Base-by-base conservation (phyloP, 1,139 yeast genomes). In the Taphrina confusa region DNA sequence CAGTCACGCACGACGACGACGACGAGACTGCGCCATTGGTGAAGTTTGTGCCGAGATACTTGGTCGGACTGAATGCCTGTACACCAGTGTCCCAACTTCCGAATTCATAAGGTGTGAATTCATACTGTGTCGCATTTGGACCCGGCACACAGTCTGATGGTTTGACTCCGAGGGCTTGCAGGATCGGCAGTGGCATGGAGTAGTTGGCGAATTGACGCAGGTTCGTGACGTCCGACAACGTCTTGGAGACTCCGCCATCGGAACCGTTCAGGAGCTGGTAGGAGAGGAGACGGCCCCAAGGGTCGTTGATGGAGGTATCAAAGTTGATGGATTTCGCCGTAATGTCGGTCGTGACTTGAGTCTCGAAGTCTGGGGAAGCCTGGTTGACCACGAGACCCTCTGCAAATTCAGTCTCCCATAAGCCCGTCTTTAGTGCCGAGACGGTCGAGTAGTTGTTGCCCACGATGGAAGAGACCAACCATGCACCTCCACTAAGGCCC, bases 21-120 rank as follows among this genome's bases (percentile, higher is more conserved):
- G 69, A 40, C 52, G 65, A 65, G 56, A 63, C 90, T 34, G 42
- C 62, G 62, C 96, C 96, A 66, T 82, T 77, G 31, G 76, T 70
- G 37, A 83, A 80, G 28, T 79, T 74, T 0, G 95, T 80, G 44
- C 96, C 96, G 65, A 88, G 71, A 71, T 87, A 89, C 71, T 83
- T 81, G 34, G 83, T 74, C 65, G 86, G 84, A 23, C 85, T 78
- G 74, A 89, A 89, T n/a, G 86, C 79, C 65, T 81, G 80, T 54
- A 88, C 73, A 0, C 87, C 79, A 39, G 92, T 89, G 71, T 90
- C 96, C 95, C 96, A 90, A 30, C 95, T 84, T 4, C 97, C 79
- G 81, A 75, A 71, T 75, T 91, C 97, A 68, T 75, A 89, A 2
- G 97, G 91, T 67, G 81, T 87, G 70, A 88, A 76, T 74, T 91